These are phyloP conservation scores for Saxispiralis lemnorum DNA, from an alignment of 495 filamentous ascomycete genomes.

Conservation along the genomic window DNA sequence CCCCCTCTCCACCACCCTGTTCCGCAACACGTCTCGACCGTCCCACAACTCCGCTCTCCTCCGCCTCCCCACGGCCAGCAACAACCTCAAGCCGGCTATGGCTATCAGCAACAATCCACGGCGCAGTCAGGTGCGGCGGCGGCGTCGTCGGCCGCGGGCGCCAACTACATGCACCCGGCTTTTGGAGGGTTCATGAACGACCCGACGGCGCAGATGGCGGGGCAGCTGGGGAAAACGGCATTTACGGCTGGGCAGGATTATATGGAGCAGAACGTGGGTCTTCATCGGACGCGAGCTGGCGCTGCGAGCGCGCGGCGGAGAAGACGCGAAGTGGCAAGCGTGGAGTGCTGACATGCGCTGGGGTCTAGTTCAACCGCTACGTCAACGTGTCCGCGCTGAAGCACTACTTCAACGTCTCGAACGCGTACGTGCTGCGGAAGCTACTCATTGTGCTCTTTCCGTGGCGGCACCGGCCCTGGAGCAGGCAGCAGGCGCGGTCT, in stretches of 20 bases:
- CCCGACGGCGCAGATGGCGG: constrained; percentile 87
- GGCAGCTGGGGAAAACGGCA: constrained; percentile 83
- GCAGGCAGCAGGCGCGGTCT: constrained; percentile 39
- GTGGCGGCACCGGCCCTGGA: constrained; percentile 95
- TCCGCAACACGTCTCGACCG: constrained; percentile 93
- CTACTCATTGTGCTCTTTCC: constrained; percentile 77
- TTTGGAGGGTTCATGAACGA: constrained; percentile 89
- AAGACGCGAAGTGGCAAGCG: no score
- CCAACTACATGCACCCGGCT: constrained; percentile 41
- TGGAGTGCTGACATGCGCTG: no score
- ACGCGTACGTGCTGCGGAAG: constrained; percentile 26
- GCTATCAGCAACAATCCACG: constrained; percentile 37
- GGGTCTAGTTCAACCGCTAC: constrained; percentile 66
- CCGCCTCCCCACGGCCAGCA: constrained; percentile 62
- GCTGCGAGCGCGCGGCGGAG: no score
- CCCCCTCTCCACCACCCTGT: constrained; percentile 96
- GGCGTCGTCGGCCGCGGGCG: constrained; percentile 25
- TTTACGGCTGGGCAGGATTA: constrained; percentile 79
- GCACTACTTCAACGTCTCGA: constrained; percentile 31
- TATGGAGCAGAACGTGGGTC: constrained; percentile 69
- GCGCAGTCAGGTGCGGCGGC: constrained; percentile 27
- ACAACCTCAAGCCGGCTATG: constrained; percentile 50
- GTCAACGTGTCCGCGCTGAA: constrained; percentile 49
- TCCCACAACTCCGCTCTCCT: constrained; percentile 95
- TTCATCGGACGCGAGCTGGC: no score